Conservation (phyloP, 352 stramenopile genomes). For the Globisporangium camurandrum region DNA sequence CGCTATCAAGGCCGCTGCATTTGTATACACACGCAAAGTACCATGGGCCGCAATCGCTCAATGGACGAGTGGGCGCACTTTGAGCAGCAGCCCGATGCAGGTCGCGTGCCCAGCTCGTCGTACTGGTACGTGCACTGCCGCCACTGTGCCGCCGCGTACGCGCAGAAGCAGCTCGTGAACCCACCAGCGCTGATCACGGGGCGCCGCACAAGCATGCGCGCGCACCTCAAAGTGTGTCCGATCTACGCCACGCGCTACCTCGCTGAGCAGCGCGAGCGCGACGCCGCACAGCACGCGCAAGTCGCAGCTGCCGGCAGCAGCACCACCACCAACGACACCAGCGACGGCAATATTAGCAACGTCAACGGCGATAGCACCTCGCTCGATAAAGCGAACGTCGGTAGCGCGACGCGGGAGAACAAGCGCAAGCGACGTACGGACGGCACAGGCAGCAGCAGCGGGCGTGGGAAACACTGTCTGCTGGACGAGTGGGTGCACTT, state of each 20-base stretch:
- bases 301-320: not conserved
- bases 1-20: no score
- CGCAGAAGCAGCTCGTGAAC: constrained; percentile 61
- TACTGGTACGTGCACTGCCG: constrained; percentile 80
- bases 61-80: constrained; percentile 85
- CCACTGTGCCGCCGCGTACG: constrained; percentile 52
- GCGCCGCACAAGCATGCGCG: constrained; percentile 64
- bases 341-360: constrained; percentile 2
- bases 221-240: constrained; percentile 66
- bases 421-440: constrained; percentile 50
- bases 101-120: constrained; percentile 65
- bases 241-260: constrained; percentile 65
- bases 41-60: constrained; percentile 62
- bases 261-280: constrained; percentile 31
- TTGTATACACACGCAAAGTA: constrained; percentile 21
- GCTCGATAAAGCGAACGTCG: no score
- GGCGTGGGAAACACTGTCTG: constrained; percentile 68
- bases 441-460: constrained; percentile 12
- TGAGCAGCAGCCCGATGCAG: constrained; percentile 52
- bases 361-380: no score
- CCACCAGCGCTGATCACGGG: constrained; percentile 52
- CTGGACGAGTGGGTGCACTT: constrained; percentile 84
- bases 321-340: constrained; percentile 3
- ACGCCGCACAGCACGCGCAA: constrained; percentile 10
- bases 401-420: no score